Base-by-base conservation (phyloP, 352 stramenopile genomes). In the Globisporangium sylvaticum region DNA sequence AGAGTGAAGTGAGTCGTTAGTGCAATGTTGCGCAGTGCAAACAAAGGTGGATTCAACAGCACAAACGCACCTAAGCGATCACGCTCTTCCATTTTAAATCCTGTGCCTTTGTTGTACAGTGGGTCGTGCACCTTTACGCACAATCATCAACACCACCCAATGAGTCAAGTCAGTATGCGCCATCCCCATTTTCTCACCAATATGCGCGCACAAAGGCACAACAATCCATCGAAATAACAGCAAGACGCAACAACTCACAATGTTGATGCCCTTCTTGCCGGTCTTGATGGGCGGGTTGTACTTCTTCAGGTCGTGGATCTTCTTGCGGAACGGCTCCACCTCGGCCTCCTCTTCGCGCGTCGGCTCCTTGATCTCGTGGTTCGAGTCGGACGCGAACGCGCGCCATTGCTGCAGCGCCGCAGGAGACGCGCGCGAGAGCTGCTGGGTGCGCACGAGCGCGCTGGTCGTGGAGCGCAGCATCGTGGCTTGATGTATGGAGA, bases 71-170 rank as follows among this genome's bases (percentile, higher is more conserved):
- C 87, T 34, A 97, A 73, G 42, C 86, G 83, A 64, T 96, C 86
- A 54, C 89, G 87, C 69, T 96, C 85, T 14, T 88, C 82, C 63
- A 89, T 72, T 48, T 89, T 87, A 72, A 93, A 96, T n/a, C 83
- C 87, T 55, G 87, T 95, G 70, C 88, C 88, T 70, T 96, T 96
- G 78, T 96, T 96, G 69, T 93, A 96, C 25, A 96, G 74, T 32
- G 88, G 88, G 65, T 96, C 87, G 64, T 96, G 83, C 55, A 88
- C 68, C 79, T 87, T 42, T 32, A 20, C 31, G 31, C 6, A 25
- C 20, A 14, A 64, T 29, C 27, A n/a, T 27, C 22, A n/a, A 24
- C n/a, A 25, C 8, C 31, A 34, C 8, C 31, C 34, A 42, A 42
- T 42, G 34, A 42, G 34, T 42, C 34, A 42, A 42, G 37, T 46